phyloP scores from a whole-genome alignment of 2,329 filamentous ascomycete genomes.

The Xylariaceae sp. region DNA sequence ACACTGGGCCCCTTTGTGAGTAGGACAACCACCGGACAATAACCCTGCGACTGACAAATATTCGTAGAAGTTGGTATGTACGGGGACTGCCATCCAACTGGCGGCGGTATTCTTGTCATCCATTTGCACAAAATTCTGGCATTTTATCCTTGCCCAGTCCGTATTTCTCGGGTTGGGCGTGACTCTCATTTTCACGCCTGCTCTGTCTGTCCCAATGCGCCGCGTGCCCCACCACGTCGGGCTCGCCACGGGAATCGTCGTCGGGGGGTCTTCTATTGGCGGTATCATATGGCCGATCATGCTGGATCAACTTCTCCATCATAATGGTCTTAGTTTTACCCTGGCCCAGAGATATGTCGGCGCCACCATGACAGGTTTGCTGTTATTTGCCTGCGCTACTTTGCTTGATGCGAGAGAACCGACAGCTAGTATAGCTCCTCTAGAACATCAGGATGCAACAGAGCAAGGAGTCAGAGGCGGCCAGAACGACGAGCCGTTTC shows the following conservation, averaged over 20 bases:
- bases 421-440: neutral
- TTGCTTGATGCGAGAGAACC: conserved; percentile 16
- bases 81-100: conserved; percentile 19
- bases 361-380: conserved; percentile 37
- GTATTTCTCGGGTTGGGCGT: conserved; percentile 24
- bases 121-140: conserved; percentile 30
- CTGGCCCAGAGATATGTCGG: conserved; percentile 32
- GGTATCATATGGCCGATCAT: conserved; percentile 34
- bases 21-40: neutral
- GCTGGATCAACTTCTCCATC: conserved; percentile 27
- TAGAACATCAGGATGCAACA: neutral
- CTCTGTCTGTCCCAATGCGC: conserved; percentile 22
- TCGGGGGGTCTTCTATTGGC: conserved; percentile 32
- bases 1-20: conserved; percentile 28
- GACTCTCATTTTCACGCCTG: conserved; percentile 23
- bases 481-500: neutral
- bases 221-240: conserved; percentile 25
- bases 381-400: conserved; percentile 29
- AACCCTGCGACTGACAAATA: conserved; percentile 2
- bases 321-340: conserved; percentile 28
- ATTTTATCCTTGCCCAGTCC: conserved; percentile 31
- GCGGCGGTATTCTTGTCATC: conserved; percentile 30
- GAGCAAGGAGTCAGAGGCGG: conserved; percentile 4
- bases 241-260: conserved; percentile 16
- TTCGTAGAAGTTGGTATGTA: conserved; percentile 13